A percentile compares a stretch with the other conserved stretches of the same genome.
Evolutionary conservation across 2,329 filamentous ascomycete species (phyloP).

Genomic region (Beauveria sp.): DNA sequence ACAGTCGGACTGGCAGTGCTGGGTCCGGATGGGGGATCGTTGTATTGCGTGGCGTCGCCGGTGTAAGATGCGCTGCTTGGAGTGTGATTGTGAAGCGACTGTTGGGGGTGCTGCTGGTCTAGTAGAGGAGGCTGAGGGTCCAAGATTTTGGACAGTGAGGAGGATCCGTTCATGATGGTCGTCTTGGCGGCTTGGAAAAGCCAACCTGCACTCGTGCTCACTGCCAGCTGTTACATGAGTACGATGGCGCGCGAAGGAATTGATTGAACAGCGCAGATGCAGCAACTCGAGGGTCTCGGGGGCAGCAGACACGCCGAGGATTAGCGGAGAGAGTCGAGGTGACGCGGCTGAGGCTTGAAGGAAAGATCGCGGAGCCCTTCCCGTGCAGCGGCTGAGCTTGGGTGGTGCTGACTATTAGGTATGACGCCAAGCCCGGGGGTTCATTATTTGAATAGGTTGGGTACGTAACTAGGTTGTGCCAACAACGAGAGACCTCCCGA

Average conservation of each 20-base stretch:
- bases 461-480: no score
- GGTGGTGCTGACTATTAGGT: background rate
- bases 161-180: constrained; percentile 6
- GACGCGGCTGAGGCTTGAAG: background rate
- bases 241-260: background rate
- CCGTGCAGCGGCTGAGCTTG: background rate
- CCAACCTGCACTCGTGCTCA: background rate
- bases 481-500: no score
- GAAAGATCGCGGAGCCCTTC: constrained; percentile 1
- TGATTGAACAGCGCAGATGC: background rate
- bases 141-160: constrained; percentile 8
- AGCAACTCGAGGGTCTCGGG: background rate
- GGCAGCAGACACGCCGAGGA: background rate
- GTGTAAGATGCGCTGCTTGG: background rate
- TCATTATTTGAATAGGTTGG: background rate
- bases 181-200: background rate
- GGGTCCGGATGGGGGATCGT: background rate
- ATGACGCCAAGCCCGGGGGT: background rate
- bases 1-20: background rate
- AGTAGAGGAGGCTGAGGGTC: constrained; percentile 6
- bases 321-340: background rate
- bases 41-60: background rate
- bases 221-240: background rate
- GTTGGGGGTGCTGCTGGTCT: background rate
- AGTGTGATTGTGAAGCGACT: background rate